Evolutionary conservation across 148 eudicot species (phyloP), one percentile per base, ranked within the genome.

Genomic region (Rhododendron mucronatum): DNA sequence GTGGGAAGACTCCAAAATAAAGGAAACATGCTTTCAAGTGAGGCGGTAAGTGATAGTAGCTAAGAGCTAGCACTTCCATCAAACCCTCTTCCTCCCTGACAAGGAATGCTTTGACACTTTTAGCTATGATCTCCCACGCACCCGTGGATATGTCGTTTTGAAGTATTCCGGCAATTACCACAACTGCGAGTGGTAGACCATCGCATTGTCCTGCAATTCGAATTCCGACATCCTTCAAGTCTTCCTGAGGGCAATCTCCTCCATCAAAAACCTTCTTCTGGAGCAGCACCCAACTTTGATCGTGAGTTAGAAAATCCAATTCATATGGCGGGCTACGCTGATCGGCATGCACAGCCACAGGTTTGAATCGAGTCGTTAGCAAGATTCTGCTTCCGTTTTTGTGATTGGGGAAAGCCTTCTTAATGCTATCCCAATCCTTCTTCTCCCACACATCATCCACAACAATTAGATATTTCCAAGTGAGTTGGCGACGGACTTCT

Each of bases 271-370:
- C 90, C 71, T 87, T 85, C 83, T 61, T 69, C 21, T 41, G 20
- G 65, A 90, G 87, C 20, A 88, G 87, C 71, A 81, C 84, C 90
- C 88, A 90, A 26, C 91, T 86, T 45, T 90, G 86, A 1, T 26
- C 35, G 0, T 65, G 39, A 0, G 16, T 77, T 0, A 90, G 37
- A 78, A 84, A 84, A 11, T 85, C 81, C 48, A 88, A 84, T 30
- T 28, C 28, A 77, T 87, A 83, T 51, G 86, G 88, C 2, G 6
- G 14, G 1, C 57, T 80, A 3, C 18, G 44, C 21, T 80, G 88
- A 76, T 87, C 75, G 0, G 88, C 80, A 6, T 85, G 41, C 33
- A 69, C 20, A 2, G 89, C 88, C 26, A 91, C 87, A 0, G 48
- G 35, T 3, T 20, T 18, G 35, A 18, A 48, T 21, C 89, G 88